Base-by-base conservation (phyloP, 129 eudicot genomes). In the Silybum marianum region DNA sequence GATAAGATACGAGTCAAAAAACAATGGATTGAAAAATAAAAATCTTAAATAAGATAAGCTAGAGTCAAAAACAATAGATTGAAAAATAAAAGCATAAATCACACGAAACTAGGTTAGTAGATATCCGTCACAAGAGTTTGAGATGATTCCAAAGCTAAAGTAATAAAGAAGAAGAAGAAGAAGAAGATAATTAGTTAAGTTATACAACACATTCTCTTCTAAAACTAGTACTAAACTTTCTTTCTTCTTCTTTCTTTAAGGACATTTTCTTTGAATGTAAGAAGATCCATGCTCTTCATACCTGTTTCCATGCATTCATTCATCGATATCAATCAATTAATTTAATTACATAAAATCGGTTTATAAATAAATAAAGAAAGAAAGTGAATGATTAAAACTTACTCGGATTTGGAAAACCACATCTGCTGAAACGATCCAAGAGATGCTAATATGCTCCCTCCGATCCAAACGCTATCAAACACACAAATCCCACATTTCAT, bases 401-500 rank as follows among this genome's bases (percentile, higher is more conserved):
- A 32, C 36, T 95, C 99, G 2, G 98, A 89, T 88, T 95, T 95
- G 36, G 98, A 95, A 86, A 95, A 95, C 99, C 99, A 95, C 99
- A 95, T 92, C 76, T 95, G 99, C 84, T 95, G 99, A 73, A 95
- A 92, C 60, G 99, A 95, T 73, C 99, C 99, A 48, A 95, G 97
- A 73, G 99, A 95, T 46, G 99, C 99, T 82, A 95, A 83, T 84
- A 95, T 95, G 68, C 99, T 95, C 81, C 99, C 99, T 48, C 99
- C 99, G 44, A 95, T 95, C 99, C 99, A 95, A 24, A 95, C 99
- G 74, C 98, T 95, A 89, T 51, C 18, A 60, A 62, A 58, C 48
- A 72, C 72, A 72, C 38, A 28, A 6, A 58, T 19, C 66, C 66
- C 23, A 18, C n/a, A 0, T 54, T 19, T 14, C 14, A 14, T 16